Base-by-base conservation (phyloP, 148 eudicot genomes). In the Chenopodium berlandieri region DNA sequence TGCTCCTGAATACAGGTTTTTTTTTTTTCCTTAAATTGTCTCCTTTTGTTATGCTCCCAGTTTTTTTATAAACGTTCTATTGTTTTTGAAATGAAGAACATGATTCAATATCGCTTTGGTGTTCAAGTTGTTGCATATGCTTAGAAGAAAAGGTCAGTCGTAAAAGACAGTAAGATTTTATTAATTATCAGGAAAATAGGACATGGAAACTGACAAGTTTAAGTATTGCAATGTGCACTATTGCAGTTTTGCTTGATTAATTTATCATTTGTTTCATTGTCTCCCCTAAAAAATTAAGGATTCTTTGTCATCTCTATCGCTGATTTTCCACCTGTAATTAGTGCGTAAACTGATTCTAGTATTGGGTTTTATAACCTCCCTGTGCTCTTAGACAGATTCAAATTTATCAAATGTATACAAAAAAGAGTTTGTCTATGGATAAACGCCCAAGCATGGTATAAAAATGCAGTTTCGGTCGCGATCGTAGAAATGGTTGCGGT, bases 1-100 rank as follows among this genome's bases (percentile, higher is more conserved):
- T 73, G 99, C 99, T 69, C 99, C 99, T 56, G 93, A 96, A 87
- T 96, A 96, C 81, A 91, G 98, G 99, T 92, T 72, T 47, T 9
- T 76, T 23, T 23, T 37, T 37, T 37, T 37, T 7, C 44, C 44
- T 40, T 64, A 34, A 58, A 4, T 48, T 76, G 9, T 58, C 54
- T 20, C 66, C 58, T 20, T 12, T 31, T 37, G 12, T 52, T 64
- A 40, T 40, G 44, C 44, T 40, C 66, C 12, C 20, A 5, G 14
- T 3, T 16, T 34, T 34, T 80, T 48, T n/a, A 30, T 20, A 25
- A 58, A 27, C 46, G 16, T 44, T 67, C 22, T 47, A 67, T 34
- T 69, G 32, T 47, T 20, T 10, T 34, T 48, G 14, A 27, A 50
- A 22, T 67, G 19, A 25, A 4, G 8, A 71, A 23, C 52, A 3